Evolutionary conservation across 2,329 filamentous ascomycete species (phyloP), one percentile per base, ranked within the genome.

Genomic region (Phaeosphaeriaceae sp.): DNA sequence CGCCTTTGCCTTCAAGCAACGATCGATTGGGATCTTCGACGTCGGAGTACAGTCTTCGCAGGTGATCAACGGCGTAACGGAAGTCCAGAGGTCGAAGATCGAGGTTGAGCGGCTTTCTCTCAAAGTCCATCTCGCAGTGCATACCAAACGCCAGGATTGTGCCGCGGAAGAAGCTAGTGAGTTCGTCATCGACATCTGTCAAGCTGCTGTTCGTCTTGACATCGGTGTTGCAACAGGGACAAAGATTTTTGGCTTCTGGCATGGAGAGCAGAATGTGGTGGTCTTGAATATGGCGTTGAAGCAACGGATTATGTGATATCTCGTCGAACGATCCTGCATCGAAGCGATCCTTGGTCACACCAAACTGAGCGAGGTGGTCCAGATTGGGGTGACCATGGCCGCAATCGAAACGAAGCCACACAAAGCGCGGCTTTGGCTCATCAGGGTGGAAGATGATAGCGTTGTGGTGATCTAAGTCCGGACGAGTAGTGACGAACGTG

Each of bases 51-150:
- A 25, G 1, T 25, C 13, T 17, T 22, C 49, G 49, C 24, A 67
- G 42, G 24, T 54, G 45, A 21, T 67, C 62, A n/a, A 58, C 48
- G 3, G 49, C 51, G 24, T 65, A 60, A 31, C 60, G 61, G 42
- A 62, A 61, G 36, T 54, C 53, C 4, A 53, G 17, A 3, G 56
- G 56, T 42, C 47, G 53, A 27, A 54, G 54, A 19, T 62, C 49
- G 36, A 51, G 31, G 13, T 25, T 17, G 17, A 33, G 11, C 22
- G 36, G 17, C 7, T 59, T 50, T 17, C 15, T 22, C 20, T 46
- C 22, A 21, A 25, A 15, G 13, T 47, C 53, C 7, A 20, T 46
- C 1, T 25, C 17, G 40, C 41, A 50, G 22, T 52, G 40, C 17
- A 6, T 11, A 15, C 36, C 55, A 24, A 40, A 45, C 3, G 46